A percentile compares a stretch with the other conserved stretches of the same genome.
Conservation (phyloP, 225 moss, liverwort and hornwort species). For the Takakia lepidozioides region DNA sequence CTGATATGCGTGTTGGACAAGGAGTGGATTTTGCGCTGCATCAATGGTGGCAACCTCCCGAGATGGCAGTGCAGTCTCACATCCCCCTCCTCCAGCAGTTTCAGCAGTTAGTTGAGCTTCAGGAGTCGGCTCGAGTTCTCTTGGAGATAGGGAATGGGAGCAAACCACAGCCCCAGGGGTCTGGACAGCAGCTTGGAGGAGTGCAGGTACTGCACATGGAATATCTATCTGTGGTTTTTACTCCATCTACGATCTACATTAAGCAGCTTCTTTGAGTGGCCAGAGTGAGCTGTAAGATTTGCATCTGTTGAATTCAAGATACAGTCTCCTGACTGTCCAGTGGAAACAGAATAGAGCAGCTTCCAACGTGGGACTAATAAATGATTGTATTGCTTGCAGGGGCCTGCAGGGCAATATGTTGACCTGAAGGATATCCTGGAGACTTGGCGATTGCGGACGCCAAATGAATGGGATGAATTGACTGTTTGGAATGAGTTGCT, state of each 20-base stretch:
- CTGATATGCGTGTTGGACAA: constrained; percentile 82
- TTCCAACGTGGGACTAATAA: too few relatives aligned
- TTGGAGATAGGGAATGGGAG: constrained; percentile 94
- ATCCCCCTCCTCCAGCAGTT: constrained; percentile 98
- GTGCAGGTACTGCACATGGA: too few relatives aligned
- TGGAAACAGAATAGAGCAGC: too few relatives aligned
- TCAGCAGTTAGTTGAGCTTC: constrained; percentile 95
- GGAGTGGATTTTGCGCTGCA: constrained; percentile 92
- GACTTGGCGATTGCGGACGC: constrained; percentile 94
- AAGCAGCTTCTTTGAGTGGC: too few relatives aligned
- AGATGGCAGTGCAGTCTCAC: constrained; percentile 99
- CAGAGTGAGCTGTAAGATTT: too few relatives aligned
- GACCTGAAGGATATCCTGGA: constrained; percentile 96
- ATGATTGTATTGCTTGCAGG: constrained; percentile 20
- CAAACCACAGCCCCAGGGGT: constrained; percentile 71
- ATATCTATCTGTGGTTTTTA: too few relatives aligned
- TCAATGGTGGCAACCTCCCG: constrained; percentile 99
- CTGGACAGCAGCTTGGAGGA: constrained; percentile 76
- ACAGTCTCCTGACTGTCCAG: too few relatives aligned
- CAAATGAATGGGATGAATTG: constrained; percentile 98
- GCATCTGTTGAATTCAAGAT: too few relatives aligned
- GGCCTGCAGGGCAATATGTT: constrained; percentile 81
- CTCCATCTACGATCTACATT: too few relatives aligned
- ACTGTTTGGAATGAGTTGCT: constrained; percentile 95
- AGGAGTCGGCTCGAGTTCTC: constrained; percentile 95